Evolutionary conservation across 1,139 yeast genomes (phyloP).

Genomic region (Suhomyces coccinellae): DNA sequence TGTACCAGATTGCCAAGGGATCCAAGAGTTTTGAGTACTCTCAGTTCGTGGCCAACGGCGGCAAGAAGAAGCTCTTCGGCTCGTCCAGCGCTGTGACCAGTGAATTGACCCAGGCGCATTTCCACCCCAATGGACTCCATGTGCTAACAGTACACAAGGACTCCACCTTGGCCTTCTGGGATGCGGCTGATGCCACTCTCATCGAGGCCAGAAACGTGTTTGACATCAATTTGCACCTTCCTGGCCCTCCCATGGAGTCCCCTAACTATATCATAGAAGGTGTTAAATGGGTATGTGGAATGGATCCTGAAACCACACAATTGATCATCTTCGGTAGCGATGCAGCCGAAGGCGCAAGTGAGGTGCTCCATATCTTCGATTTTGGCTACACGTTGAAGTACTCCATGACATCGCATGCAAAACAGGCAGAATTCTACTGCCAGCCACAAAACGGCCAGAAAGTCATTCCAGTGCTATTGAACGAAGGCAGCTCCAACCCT

Average conservation of each 20-base stretch:
- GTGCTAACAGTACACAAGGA: conserved; percentile 76
- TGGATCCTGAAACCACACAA: conserved; percentile 78
- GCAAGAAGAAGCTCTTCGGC: conserved; percentile 46
- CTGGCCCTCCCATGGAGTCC: conserved; percentile 32
- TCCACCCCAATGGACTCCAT: conserved; percentile 94
- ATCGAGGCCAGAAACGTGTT: conserved; percentile 73
- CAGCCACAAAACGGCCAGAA: conserved; percentile 53
- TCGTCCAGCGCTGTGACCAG: conserved; percentile 48
- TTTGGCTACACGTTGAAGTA: conserved; percentile 82
- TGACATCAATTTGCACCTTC: conserved; percentile 63
- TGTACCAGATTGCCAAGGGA: conserved; percentile 50
- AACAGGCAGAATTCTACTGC: conserved; percentile 76
- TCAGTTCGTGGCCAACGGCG: conserved; percentile 36
- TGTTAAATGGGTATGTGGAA: conserved; percentile 72
- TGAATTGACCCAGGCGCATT: conserved; percentile 60
- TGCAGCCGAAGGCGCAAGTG: conserved; percentile 35
- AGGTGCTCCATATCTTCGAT: conserved; percentile 64
- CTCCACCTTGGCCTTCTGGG: conserved; percentile 91
- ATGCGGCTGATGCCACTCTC: conserved; percentile 70
- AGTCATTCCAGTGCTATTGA: conserved; percentile 31
- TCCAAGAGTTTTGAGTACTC: conserved; percentile 37
- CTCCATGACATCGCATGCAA: conserved; percentile 76
- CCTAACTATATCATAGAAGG: conserved; percentile 33
- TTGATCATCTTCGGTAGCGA: conserved; percentile 59
- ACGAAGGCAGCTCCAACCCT: conserved; percentile 17